phyloP scores from a whole-genome alignment of 225 moss, liverwort and hornwort genomes.

The Anthoceros angustus region DNA sequence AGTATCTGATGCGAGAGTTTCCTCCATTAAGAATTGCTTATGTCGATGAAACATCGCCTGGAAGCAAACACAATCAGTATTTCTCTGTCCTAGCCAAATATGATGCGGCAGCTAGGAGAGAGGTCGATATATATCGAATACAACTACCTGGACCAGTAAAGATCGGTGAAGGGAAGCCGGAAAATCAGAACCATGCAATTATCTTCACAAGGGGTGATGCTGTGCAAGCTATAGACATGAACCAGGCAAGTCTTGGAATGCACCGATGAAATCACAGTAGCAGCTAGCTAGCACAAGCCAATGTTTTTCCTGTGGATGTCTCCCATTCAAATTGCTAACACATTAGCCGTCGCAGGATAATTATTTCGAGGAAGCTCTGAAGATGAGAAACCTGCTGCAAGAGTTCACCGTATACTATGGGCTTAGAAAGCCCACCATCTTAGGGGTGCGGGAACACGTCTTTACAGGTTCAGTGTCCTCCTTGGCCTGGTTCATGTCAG shows the following conservation, averaged over 20 bases:
- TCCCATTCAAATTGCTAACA: neutral
- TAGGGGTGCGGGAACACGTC: constrained; percentile 95
- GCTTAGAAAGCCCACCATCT: constrained; percentile 70
- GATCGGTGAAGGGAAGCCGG: constrained; percentile 94
- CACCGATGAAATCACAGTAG: neutral
- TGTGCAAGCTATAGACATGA: constrained; percentile 98
- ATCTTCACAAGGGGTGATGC: constrained; percentile 98
- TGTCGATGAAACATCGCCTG: constrained; percentile 43
- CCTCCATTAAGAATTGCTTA: constrained; percentile 80
- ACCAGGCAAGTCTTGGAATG: constrained; percentile 37
- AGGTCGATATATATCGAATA: constrained; percentile 77
- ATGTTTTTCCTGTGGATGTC: neutral
- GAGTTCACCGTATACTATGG: constrained; percentile 64
- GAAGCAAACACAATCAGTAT: constrained; percentile 14
- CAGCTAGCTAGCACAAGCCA: neutral
- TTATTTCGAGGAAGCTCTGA: constrained; percentile 96
- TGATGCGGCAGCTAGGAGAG: constrained; percentile 31
- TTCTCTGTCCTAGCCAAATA: constrained; percentile 84
- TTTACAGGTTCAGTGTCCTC: constrained; percentile 98
- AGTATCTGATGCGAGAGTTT: constrained; percentile 58
- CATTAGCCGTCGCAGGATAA: constrained; percentile 35
- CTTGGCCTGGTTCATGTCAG: constrained; percentile 98
- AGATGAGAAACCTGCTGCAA: constrained; percentile 92
- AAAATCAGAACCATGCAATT: constrained; percentile 96
- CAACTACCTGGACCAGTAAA: constrained; percentile 63